Percentiles rank a stretch among this genome's conserved stretches.
Evolutionary conservation across 371 early-diverging fungal species (phyloP).

Genomic region (Haplosporangium sp.): DNA sequence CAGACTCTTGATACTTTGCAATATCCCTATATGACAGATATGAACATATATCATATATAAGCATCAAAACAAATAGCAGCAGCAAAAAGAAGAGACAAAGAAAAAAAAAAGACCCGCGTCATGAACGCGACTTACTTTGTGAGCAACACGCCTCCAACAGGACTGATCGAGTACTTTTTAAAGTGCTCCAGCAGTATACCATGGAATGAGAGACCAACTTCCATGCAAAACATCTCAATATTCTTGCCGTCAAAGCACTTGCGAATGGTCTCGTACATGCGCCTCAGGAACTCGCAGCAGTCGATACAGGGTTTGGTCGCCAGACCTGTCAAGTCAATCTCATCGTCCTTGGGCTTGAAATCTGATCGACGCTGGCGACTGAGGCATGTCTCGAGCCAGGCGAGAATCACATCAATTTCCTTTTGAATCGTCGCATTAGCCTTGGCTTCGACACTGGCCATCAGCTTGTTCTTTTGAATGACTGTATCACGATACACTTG

Average conservation of each 20-base stretch:
- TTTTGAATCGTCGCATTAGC: slow-evolving; percentile 84
- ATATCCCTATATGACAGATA: slow-evolving; percentile 75
- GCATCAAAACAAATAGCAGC: neutral
- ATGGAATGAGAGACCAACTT: slow-evolving; percentile 85
- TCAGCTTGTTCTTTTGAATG: slow-evolving; percentile 85
- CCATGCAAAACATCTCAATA: slow-evolving; percentile 77
- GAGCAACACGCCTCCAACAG: slow-evolving; percentile 87
- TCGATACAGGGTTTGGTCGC: slow-evolving; percentile 83
- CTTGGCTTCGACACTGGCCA: slow-evolving; percentile 81
- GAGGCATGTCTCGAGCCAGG: slow-evolving; percentile 72
- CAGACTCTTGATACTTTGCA: slow-evolving; percentile 90
- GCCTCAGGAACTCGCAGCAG: slow-evolving; percentile 74
- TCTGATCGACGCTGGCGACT: slow-evolving; percentile 76
- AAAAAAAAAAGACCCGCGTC: neutral
- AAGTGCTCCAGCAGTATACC: slow-evolving; percentile 90
- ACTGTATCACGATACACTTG: slow-evolving; percentile 88
- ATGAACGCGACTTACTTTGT: slow-evolving; percentile 72
- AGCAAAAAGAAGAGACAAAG: neutral
- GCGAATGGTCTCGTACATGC: slow-evolving; percentile 67
- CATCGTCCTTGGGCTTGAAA: slow-evolving; percentile 87
- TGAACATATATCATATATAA: neutral
- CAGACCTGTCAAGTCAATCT: slow-evolving; percentile 73
- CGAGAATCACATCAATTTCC: slow-evolving; percentile 72
- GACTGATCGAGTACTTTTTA: slow-evolving; percentile 86
- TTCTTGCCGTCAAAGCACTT: slow-evolving; percentile 83